A percentile compares a stretch with the other conserved stretches of the same genome.
These are phyloP conservation scores for Acanthamoeba healyi DNA, from an alignment of 208 protist genomes.

Conservation along the genomic window DNA sequence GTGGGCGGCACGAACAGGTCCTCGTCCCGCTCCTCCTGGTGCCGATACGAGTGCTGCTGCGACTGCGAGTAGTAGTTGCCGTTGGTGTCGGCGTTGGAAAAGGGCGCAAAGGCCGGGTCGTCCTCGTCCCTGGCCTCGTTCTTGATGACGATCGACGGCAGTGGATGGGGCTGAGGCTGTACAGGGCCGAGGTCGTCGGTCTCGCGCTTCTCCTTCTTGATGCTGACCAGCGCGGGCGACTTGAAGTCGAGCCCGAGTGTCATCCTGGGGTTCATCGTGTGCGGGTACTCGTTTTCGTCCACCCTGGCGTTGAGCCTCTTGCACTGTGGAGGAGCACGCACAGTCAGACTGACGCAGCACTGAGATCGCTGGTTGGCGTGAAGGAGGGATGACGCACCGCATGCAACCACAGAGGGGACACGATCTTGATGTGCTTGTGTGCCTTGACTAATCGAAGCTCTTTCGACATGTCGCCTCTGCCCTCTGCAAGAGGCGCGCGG, in stretches of 20 bases:
- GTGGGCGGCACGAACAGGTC: slow-evolving; percentile 69
- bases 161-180: background rate
- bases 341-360: background rate
- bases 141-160: background rate
- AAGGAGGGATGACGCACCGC: background rate
- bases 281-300: slow-evolving; percentile 59
- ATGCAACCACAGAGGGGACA: slow-evolving; percentile 59
- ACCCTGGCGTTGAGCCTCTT: slow-evolving; percentile 27
- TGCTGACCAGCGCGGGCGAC: background rate
- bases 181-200: background rate
- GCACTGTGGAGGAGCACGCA: background rate
- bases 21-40: slow-evolving; percentile 42
- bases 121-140: background rate
- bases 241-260: slow-evolving; percentile 62
- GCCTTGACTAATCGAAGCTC: slow-evolving; percentile 33
- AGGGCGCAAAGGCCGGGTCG: background rate
- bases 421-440: slow-evolving; percentile 63
- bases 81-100: background rate
- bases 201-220: slow-evolving; percentile 44
- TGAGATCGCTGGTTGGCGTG: too few relatives aligned
- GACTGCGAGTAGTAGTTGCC: background rate
- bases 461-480: slow-evolving; percentile 31
- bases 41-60: background rate
- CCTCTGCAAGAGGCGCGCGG: too few relatives aligned
- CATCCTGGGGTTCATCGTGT: slow-evolving; percentile 63